These are phyloP conservation scores for Rhizopus sp. DNA, from an alignment of 371 early-diverging fungal genomes.

Conservation along the genomic window DNA sequence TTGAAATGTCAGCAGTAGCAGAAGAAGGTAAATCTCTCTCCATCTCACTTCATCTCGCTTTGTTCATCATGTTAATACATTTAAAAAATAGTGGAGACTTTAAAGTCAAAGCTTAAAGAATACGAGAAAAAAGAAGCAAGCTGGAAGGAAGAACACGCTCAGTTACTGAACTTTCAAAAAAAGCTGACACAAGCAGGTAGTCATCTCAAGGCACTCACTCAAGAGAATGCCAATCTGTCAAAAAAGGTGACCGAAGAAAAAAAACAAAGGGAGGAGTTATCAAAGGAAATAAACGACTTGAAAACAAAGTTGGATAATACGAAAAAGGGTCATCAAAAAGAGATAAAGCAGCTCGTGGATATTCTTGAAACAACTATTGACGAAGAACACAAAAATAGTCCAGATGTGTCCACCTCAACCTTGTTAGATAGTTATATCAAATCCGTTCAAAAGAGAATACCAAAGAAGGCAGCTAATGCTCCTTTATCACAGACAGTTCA, in stretches of 20 bases:
- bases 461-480: constrained; percentile 3
- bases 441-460: constrained; percentile 22
- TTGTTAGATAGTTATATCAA: constrained; percentile 20
- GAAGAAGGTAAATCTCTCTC: constrained; percentile 4
- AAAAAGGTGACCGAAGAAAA: constrained; percentile 14
- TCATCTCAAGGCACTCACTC: constrained; percentile 49
- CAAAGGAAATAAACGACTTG: constrained; percentile 3
- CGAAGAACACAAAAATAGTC: constrained; percentile 2
- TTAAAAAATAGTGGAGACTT: constrained; percentile 7
- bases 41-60: neutral
- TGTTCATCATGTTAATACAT: neutral
- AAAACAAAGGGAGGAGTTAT: constrained; percentile 4
- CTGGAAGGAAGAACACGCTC: constrained; percentile 29
- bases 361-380: constrained; percentile 11
- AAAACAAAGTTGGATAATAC: constrained; percentile 13
- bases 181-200: constrained; percentile 50
- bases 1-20: constrained; percentile 6
- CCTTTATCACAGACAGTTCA: neutral
- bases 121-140: constrained; percentile 18
- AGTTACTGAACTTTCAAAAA: constrained; percentile 25
- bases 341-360: constrained; percentile 21
- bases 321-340: constrained; percentile 17
- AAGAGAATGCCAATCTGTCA: constrained; percentile 38
- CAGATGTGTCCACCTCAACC: constrained; percentile 19
- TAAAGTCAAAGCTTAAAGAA: constrained; percentile 21